A percentile compares a stretch with the other conserved stretches of the same genome.
phyloP scores from a whole-genome alignment of 305 asterid species.

The Vinca major region DNA sequence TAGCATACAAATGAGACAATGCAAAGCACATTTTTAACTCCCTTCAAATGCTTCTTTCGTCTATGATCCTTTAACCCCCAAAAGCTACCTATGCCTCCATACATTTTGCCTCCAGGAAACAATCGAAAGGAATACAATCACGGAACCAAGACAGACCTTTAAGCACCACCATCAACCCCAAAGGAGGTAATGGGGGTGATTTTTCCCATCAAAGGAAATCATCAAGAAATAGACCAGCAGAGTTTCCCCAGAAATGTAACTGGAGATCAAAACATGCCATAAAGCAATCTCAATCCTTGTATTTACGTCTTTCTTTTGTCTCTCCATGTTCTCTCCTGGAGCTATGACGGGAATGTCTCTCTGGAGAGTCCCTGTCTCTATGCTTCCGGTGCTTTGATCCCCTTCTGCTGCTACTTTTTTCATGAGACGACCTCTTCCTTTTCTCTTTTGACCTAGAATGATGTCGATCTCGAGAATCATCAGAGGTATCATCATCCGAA shows the following conservation, averaged over 20 bases:
- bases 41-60: neutral
- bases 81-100: neutral
- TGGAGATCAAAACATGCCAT: neutral
- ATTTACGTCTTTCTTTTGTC: conserved; percentile 35
- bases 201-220: neutral
- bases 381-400: conserved; percentile 69
- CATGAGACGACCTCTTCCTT: conserved; percentile 36
- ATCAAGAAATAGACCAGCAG: neutral
- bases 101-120: neutral
- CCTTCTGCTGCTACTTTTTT: conserved; percentile 52
- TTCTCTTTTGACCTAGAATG: conserved; percentile 44
- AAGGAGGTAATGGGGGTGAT: neutral
- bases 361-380: conserved; percentile 47
- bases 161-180: neutral
- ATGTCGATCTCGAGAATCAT: conserved; percentile 33
- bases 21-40: neutral
- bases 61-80: too few relatives aligned
- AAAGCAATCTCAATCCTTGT: conserved; percentile 26
- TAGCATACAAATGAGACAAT: neutral
- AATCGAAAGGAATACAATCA: neutral
- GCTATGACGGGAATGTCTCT: conserved; percentile 41
- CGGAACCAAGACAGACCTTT: neutral
- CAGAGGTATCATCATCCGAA: conserved; percentile 36
- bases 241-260: neutral
- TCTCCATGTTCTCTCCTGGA: conserved; percentile 40